These are phyloP conservation scores for Pseudozyma flocculosa DNA, from an alignment of 1,284 basidiomycete species.

Conservation along the genomic window DNA sequence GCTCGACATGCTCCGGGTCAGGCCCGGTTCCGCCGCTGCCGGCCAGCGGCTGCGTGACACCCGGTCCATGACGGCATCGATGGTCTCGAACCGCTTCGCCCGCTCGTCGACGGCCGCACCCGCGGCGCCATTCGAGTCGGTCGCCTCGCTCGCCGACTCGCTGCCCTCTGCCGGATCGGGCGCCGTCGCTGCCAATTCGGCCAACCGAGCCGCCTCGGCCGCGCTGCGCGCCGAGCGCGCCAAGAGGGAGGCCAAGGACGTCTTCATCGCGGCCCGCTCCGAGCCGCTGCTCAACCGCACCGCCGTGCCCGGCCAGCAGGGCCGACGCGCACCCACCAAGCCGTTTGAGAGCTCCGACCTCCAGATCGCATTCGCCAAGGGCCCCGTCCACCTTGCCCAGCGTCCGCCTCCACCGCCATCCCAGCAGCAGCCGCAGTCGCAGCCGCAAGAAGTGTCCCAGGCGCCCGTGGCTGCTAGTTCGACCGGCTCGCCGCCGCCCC, in stretches of 20 bases:
- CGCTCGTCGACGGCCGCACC: no score
- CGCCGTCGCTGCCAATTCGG: conserved; percentile 3
- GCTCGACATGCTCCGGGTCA: conserved; percentile 58
- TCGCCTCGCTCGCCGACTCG: not conserved
- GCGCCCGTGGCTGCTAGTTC: no score
- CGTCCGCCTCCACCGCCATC: conserved; percentile 10
- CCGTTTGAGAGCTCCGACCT: conserved; percentile 32
- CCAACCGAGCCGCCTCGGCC: conserved; percentile 15
- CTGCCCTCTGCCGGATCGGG: conserved; percentile 2
- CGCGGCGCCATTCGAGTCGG: not conserved
- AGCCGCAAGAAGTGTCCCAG: no score
- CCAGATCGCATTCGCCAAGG: conserved; percentile 47
- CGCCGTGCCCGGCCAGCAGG: conserved; percentile 13
- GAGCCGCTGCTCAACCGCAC: conserved; percentile 31
- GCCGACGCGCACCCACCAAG: conserved; percentile 6
- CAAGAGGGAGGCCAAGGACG: conserved; percentile 20
- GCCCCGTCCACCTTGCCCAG: conserved; percentile 35
- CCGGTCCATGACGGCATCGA: not conserved
- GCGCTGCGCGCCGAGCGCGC: conserved; percentile 13
- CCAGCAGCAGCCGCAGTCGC: conserved; percentile 7
- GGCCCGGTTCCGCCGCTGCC: not conserved
- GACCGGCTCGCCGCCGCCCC: no score
- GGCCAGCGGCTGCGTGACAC: not conserved
- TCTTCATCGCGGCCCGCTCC: conserved; percentile 26
- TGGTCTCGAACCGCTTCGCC: no score